Conservation (phyloP, 2,329 filamentous ascomycete species). For the Cyphellophora attinorum region DNA sequence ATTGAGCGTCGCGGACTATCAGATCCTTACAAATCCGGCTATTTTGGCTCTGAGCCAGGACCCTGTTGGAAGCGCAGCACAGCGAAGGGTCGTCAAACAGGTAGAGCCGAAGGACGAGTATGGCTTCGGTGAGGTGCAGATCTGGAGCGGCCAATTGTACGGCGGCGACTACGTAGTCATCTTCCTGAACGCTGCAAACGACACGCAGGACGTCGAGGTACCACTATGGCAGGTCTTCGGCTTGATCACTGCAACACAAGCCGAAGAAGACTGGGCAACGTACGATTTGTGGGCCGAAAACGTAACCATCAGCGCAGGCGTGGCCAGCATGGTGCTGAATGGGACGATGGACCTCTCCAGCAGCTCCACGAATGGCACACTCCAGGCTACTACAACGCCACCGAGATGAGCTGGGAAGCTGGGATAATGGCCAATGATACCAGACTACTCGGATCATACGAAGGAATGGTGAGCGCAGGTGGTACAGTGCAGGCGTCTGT, state of each 20-base stretch:
- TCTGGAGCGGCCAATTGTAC: slow-evolving; percentile 40
- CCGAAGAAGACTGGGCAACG: slow-evolving; percentile 40
- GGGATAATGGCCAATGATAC: slow-evolving; percentile 33
- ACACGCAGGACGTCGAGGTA: slow-evolving; percentile 36
- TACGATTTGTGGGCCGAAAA: slow-evolving; percentile 45
- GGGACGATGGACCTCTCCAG: slow-evolving; percentile 21
- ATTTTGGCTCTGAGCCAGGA: slow-evolving; percentile 43
- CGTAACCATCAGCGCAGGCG: slow-evolving; percentile 37
- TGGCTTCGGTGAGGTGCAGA: slow-evolving; percentile 37
- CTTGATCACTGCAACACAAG: slow-evolving; percentile 28
- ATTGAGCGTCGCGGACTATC: slow-evolving; percentile 31
- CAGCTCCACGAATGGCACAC: no score
- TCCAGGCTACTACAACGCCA: slow-evolving; percentile 38
- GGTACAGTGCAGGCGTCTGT: slow-evolving; percentile 28
- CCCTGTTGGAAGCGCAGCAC: slow-evolving; percentile 29
- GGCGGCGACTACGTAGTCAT: slow-evolving; percentile 40
- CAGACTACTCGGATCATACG: slow-evolving; percentile 36
- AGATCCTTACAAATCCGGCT: slow-evolving; percentile 39
- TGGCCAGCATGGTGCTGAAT: slow-evolving; percentile 35
- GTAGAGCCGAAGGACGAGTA: slow-evolving; percentile 31
- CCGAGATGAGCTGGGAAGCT: slow-evolving; percentile 37
- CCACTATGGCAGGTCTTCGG: slow-evolving; percentile 45
- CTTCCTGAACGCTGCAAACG: slow-evolving; percentile 41
- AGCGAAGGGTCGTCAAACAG: slow-evolving; percentile 36
- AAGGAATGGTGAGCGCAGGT: slow-evolving; percentile 33